phyloP scores from a whole-genome alignment of 2,329 filamentous ascomycete genomes.

The Colletotrichum sp. region DNA sequence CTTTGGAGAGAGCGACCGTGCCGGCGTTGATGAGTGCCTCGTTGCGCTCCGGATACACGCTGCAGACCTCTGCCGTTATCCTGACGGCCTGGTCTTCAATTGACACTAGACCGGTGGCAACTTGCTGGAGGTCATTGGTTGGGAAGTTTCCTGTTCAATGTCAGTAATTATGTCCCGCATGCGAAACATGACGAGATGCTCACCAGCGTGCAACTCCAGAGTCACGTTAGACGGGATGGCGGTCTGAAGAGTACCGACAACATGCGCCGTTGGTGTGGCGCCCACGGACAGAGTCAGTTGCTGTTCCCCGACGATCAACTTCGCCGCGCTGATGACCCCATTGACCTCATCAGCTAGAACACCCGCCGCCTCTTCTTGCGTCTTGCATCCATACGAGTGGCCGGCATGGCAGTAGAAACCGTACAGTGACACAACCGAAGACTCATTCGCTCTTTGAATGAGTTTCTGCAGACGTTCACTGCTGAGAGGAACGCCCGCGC shows the following conservation, averaged over 20 bases:
- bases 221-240: constrained; percentile 33
- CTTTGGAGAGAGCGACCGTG: constrained; percentile 37
- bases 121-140: constrained; percentile 42
- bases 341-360: constrained; percentile 33
- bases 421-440: constrained; percentile 32
- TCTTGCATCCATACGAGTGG: constrained; percentile 38
- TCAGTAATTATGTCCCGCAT: background rate
- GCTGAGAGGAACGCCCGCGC: constrained; percentile 34
- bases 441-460: constrained; percentile 30
- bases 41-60: constrained; percentile 41
- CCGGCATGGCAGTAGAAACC: constrained; percentile 44
- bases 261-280: constrained; percentile 41
- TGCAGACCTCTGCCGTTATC: constrained; percentile 39
- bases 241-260: constrained; percentile 33
- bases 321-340: constrained; percentile 33
- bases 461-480: constrained; percentile 29
- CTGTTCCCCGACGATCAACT: constrained; percentile 29
- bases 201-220: constrained; percentile 40
- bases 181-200: background rate
- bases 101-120: constrained; percentile 36
- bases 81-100: constrained; percentile 34
- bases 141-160: constrained; percentile 36
- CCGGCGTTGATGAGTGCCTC: constrained; percentile 43
- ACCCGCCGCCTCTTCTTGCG: constrained; percentile 33
- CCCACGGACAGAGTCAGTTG: constrained; percentile 36